These are phyloP conservation scores for Aspergillus phoenicis DNA, from an alignment of 2,329 filamentous ascomycete genomes.

Conservation along the genomic window DNA sequence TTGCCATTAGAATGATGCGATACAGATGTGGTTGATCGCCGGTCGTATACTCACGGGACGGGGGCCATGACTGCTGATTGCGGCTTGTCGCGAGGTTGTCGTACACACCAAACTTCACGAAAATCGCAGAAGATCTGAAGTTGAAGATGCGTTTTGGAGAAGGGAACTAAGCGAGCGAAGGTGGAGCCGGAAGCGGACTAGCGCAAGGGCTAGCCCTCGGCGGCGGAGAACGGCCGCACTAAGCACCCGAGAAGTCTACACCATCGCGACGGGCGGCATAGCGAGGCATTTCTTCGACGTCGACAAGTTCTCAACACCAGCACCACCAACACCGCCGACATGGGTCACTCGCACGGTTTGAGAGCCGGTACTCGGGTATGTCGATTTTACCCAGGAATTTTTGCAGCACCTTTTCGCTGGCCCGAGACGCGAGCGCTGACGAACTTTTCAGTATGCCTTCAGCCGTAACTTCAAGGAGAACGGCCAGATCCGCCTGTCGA, in stretches of 20 bases:
- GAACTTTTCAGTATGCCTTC: slow-evolving; percentile 75
- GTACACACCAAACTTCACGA: slow-evolving; percentile 32
- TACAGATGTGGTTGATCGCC: slow-evolving; percentile 34
- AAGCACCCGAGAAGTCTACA: slow-evolving; percentile 28
- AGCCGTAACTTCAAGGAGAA: slow-evolving; percentile 91
- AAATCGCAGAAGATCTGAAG: slow-evolving; percentile 25
- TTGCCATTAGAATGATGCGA: slow-evolving; percentile 39
- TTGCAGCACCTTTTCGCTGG: slow-evolving; percentile 9
- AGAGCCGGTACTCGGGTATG: slow-evolving; percentile 81
- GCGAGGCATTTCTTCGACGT: slow-evolving; percentile 36
- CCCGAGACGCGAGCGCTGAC: slow-evolving; percentile 26
- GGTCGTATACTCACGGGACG: slow-evolving; percentile 43
- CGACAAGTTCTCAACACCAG: slow-evolving; percentile 43
- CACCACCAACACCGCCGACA: slow-evolving; percentile 61
- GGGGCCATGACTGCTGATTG: slow-evolving; percentile 47
- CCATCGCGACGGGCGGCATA: slow-evolving; percentile 29
- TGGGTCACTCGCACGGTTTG: slow-evolving; percentile 87
- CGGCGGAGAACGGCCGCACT: slow-evolving; percentile 29
- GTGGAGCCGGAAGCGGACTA: slow-evolving; percentile 26
- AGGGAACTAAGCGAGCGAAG: slow-evolving; percentile 26
- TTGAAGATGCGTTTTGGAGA: slow-evolving; percentile 25
- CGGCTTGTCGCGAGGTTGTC: slow-evolving; percentile 43
- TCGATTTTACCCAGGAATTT: slow-evolving; percentile 30
- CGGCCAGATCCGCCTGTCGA: slow-evolving; percentile 89
- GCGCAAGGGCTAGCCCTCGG: slow-evolving; percentile 26